These are phyloP conservation scores for Symbiodinium natans DNA, from an alignment of 73 alveolate species.

Conservation along the genomic window DNA sequence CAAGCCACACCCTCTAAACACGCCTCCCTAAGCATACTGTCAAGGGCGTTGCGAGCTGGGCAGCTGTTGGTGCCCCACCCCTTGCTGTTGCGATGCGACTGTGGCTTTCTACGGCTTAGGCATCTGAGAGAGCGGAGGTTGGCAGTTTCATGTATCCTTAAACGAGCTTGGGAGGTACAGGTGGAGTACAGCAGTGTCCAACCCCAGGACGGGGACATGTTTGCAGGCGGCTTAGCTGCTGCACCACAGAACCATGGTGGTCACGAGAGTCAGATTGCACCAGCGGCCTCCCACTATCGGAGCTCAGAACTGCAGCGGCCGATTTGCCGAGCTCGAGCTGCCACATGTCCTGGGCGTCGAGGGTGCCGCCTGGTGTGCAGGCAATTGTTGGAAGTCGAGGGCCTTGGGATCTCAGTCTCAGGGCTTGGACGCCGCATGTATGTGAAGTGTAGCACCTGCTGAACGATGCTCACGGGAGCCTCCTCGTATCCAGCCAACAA, in stretches of 20 bases:
- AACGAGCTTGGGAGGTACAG: neutral
- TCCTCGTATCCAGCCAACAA: no score
- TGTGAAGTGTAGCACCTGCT: no score
- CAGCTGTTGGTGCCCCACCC: conserved; percentile 37
- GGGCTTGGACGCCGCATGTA: neutral
- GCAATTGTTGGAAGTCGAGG: neutral
- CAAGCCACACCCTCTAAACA: no score
- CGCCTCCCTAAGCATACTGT: no score
- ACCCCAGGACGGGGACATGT: conserved; percentile 85
- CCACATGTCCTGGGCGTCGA: conserved; percentile 89
- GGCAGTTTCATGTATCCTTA: no score
- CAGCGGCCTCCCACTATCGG: no score
- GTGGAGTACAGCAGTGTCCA: conserved; percentile 92
- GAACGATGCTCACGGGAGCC: no score
- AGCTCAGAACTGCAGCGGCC: conserved; percentile 81
- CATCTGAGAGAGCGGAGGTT: neutral
- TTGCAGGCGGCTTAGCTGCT: neutral
- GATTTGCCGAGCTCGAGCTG: conserved; percentile 17
- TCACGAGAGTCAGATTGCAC: no score
- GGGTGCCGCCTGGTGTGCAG: conserved; percentile 12
- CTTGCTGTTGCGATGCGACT: neutral
- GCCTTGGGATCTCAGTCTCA: neutral
- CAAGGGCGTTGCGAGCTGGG: conserved; percentile 32
- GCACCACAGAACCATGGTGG: neutral
- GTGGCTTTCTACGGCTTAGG: neutral